Evolutionary conservation across 805 yeast genomes (phyloP), one percentile per base, ranked within the genome.

Genomic region (Barnettozyma californica): DNA sequence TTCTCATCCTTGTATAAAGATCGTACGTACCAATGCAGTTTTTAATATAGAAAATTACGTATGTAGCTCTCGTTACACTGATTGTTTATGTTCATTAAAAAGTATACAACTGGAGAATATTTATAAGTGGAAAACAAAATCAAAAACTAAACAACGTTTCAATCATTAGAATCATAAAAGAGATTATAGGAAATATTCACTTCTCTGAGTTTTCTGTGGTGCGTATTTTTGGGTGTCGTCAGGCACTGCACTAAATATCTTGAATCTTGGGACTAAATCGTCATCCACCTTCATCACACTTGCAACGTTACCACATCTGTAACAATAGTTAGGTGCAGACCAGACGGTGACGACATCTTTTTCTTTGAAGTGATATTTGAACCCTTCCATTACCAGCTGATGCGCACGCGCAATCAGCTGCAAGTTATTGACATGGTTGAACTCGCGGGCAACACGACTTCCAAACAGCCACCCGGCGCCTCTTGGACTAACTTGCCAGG

Each of bases 401-500:
- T 92, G 99, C 0, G 98, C 98, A 59, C 99, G 77, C 10, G 99
- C 97, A 50, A 92, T 90, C 57, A 92, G 72, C 55, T 80, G 81
- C 52, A 94, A 73, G 55, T 90, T 90, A 65, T 94, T 92, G 47
- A 92, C 95, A 67, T 94, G 96, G 69, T 92, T 94, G 70, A 94
- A 94, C 67, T 94, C 98, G 49, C 97, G 73, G 16, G 96, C 94
- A 21, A 94, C 97, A 65, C 86, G 85, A 41, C 90, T 80, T 21
- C 99, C 99, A 66, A 92, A 92, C 46, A 92, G 70, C 98, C 98
- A 92, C 11, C 99, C 99, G 0, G 99, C 99, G 53, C 99, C 99
- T 63, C 99, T 78, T 29, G 97, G 97, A 25, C 95, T 84, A 19
- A 94, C 96, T 20, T 96, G 97, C 99, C 99, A 92, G 11, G 96